phyloP scores from a whole-genome alignment of 1,284 basidiomycete genomes.

The Coniferiporia sulphurascens region DNA sequence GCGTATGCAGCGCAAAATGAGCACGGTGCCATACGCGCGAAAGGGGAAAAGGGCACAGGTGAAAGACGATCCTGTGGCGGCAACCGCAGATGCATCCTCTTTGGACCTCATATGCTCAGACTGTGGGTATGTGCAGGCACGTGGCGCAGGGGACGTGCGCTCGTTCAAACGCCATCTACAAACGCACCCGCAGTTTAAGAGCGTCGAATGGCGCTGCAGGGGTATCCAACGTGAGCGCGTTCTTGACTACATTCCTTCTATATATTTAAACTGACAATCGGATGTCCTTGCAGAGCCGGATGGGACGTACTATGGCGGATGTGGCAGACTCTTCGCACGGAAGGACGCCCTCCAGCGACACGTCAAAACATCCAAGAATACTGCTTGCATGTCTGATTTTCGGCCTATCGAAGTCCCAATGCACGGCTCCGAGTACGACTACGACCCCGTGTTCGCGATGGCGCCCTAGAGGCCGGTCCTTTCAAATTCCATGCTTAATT shows the following conservation, averaged over 20 bases:
- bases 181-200: slow-evolving; percentile 8
- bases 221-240: slow-evolving; percentile 2
- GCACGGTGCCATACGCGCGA: not conserved
- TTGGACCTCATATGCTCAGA: not conserved
- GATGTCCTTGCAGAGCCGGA: not conserved
- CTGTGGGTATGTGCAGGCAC: slow-evolving; percentile 8
- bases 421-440: not conserved
- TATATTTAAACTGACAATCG: not conserved
- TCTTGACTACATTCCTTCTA: not conserved
- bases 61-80: not conserved
- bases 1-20: not conserved
- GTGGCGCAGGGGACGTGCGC: not conserved
- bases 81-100: not conserved
- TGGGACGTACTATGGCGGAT: slow-evolving; percentile 6
- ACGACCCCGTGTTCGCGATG: not conserved
- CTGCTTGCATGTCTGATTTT: slow-evolving; percentile 1
- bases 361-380: not conserved
- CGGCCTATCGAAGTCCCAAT: not conserved
- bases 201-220: slow-evolving; percentile 6
- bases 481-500: not conserved
- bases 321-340: not conserved
- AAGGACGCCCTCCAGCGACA: slow-evolving; percentile 12
- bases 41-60: not conserved
- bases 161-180: slow-evolving; percentile 12
- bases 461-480: slow-evolving; percentile 1